Evolutionary conservation across 2,329 filamentous ascomycete species (phyloP).

Genomic region (Stromatinia cepivora): DNA sequence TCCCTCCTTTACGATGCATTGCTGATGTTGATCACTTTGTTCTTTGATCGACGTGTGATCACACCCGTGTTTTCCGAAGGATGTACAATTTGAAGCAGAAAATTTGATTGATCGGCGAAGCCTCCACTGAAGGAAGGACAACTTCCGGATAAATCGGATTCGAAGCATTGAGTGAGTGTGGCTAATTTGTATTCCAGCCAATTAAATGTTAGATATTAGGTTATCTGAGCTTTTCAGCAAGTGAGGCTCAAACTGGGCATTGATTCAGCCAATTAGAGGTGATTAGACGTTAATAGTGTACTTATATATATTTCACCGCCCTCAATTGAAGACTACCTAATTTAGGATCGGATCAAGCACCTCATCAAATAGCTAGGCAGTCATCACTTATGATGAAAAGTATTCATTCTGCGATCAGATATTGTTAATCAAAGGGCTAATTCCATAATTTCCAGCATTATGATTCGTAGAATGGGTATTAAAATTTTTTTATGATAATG

Average conservation of each 20-base stretch:
- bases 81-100: not conserved
- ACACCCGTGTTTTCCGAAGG: conserved; percentile 12
- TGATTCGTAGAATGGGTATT: not conserved
- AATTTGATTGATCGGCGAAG: conserved; percentile 7
- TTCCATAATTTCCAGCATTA: not conserved
- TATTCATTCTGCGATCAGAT: not conserved
- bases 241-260: not conserved
- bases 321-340: too few relatives aligned
- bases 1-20: not conserved
- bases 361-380: not conserved
- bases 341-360: too few relatives aligned
- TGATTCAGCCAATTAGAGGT: not conserved
- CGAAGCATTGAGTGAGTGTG: not conserved
- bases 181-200: not conserved
- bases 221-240: not conserved
- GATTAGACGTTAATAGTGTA: conserved; percentile 3
- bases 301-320: too few relatives aligned
- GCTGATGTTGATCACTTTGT: conserved; percentile 7
- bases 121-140: not conserved
- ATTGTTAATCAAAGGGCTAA: not conserved
- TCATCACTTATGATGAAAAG: not conserved
- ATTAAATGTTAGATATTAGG: not conserved
- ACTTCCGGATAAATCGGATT: conserved; percentile 1
- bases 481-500: not conserved
- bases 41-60: not conserved